Evolutionary conservation across 331 rosid species (phyloP).

Genomic region (Cydonia oblonga): DNA sequence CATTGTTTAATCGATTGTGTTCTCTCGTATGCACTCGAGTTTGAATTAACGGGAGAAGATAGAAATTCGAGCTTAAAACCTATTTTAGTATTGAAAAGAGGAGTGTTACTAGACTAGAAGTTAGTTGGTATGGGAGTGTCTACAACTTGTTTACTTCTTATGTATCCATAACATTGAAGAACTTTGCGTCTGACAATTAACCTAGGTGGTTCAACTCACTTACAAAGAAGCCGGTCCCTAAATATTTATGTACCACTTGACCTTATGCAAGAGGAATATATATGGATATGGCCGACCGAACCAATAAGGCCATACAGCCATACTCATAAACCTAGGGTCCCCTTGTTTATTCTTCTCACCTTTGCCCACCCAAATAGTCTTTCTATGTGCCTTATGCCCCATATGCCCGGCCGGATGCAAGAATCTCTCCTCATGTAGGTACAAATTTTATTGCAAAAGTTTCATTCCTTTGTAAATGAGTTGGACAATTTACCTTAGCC

Average conservation of each 20-base stretch:
- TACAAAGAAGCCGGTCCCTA: too few relatives aligned
- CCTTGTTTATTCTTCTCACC: background rate
- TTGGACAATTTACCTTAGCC: background rate
- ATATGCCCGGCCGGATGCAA: background rate
- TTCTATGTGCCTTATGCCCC: background rate
- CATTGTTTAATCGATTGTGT: rapidly evolving
- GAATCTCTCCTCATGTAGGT: background rate
- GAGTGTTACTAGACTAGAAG: too few relatives aligned
- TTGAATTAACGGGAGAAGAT: too few relatives aligned
- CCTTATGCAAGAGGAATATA: background rate
- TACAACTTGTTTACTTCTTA: background rate
- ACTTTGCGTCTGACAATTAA: too few relatives aligned
- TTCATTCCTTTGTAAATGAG: background rate
- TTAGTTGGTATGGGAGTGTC: too few relatives aligned
- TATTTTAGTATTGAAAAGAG: background rate
- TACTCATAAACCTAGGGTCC: background rate
- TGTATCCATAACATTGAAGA: background rate
- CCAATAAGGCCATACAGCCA: background rate
- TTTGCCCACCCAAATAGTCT: background rate
- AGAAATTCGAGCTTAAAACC: background rate
- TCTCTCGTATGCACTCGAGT: background rate
- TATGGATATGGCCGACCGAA: too few relatives aligned
- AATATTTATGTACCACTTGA: too few relatives aligned
- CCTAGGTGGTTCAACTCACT: background rate
- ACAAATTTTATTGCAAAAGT: background rate